Evolutionary conservation across 1,284 basidiomycete genomes (phyloP).

Genomic region (Sanghuangporus weigelae): DNA sequence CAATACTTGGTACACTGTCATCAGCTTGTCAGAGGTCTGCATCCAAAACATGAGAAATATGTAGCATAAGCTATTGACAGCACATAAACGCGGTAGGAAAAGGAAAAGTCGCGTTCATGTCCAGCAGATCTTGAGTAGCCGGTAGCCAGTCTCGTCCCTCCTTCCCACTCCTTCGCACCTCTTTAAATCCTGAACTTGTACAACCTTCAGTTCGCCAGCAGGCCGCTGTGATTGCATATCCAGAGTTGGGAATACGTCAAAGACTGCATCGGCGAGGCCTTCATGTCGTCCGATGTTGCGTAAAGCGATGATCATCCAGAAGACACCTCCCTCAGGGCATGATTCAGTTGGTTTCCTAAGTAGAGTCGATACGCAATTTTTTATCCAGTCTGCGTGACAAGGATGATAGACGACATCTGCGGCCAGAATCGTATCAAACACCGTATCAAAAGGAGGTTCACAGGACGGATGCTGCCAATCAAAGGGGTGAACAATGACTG

Average conservation of each 20-base stretch:
- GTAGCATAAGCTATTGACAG: neutral
- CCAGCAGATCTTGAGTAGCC: conserved; percentile 67
- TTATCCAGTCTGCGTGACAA: conserved; percentile 62
- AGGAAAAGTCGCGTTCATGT: conserved; percentile 14
- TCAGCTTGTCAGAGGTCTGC: neutral
- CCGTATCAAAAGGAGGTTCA: conserved; percentile 31
- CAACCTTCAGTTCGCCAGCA: conserved; percentile 33
- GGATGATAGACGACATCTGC: conserved; percentile 74
- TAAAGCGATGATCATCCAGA: conserved; percentile 70
- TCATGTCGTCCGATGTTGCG: conserved; percentile 65
- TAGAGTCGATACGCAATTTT: conserved; percentile 46
- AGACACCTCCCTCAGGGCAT: conserved; percentile 37
- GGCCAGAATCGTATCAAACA: conserved; percentile 53
- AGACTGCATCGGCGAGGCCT: conserved; percentile 53
- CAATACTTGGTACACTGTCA: neutral
- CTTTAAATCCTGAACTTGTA: conserved; percentile 40
- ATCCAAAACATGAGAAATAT: neutral
- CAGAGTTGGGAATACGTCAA: conserved; percentile 44
- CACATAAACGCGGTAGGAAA: neutral
- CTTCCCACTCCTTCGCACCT: conserved; percentile 51
- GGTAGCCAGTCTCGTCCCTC: conserved; percentile 66
- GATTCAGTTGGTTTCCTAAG: conserved; percentile 32
- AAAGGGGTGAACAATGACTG: conserved; percentile 43
- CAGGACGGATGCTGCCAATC: conserved; percentile 64
- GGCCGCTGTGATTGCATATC: neutral